phyloP scores from a whole-genome alignment of 73 alveolate genomes.

The Loxodes magnus region DNA sequence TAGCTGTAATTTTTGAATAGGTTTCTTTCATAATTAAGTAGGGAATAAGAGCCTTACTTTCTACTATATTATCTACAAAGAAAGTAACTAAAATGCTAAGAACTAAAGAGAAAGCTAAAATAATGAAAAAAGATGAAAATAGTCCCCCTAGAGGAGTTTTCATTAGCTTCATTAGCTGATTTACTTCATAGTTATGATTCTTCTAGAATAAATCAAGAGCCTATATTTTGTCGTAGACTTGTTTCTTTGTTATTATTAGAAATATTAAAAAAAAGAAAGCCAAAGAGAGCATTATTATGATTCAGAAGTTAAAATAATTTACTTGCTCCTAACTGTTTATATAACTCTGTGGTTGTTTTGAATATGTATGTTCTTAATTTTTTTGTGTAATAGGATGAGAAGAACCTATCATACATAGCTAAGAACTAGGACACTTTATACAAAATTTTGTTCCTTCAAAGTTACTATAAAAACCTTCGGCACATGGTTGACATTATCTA shows the following conservation, averaged over 20 bases:
- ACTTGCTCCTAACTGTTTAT: neutral
- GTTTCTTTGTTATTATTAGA: neutral
- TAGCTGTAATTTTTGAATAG: neutral
- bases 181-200: neutral
- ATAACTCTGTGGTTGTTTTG: constrained; percentile 1
- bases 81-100: neutral
- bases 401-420: neutral
- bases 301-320: neutral
- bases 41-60: constrained; percentile 9
- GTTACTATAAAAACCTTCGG: neutral
- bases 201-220: neutral
- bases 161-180: neutral
- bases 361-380: neutral
- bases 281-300: neutral
- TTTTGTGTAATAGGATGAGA: neutral
- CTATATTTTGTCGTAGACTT: neutral
- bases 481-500: constrained; percentile 5
- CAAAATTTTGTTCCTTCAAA: constrained; percentile 5
- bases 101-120: neutral
- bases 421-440: neutral
- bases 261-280: neutral
- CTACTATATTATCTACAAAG: constrained; percentile 3
- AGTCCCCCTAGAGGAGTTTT: constrained; percentile 8
- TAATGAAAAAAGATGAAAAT: neutral
- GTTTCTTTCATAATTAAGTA: neutral